Evolutionary conservation across 106 monocot species (phyloP).

Genomic region (Allium cepa): DNA sequence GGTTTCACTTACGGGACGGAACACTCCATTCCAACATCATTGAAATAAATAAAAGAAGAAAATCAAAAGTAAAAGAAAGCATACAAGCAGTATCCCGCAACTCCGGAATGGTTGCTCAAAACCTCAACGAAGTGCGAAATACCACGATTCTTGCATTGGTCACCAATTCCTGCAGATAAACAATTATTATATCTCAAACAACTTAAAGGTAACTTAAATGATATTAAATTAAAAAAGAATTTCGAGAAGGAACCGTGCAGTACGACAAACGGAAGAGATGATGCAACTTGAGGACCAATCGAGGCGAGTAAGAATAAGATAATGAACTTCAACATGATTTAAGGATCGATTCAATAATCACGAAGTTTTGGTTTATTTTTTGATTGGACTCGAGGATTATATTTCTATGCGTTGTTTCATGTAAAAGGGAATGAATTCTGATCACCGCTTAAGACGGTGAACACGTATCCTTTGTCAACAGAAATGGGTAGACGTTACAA

Average conservation of each 20-base stretch:
- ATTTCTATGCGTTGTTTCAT: no score
- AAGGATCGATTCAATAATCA: no score
- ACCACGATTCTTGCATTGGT: slow-evolving; percentile 42
- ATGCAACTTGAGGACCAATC: slow-evolving; percentile 9
- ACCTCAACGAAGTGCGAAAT: slow-evolving; percentile 43
- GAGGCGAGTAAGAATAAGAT: not conserved
- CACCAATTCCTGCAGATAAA: slow-evolving; percentile 34
- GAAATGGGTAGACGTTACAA: no score
- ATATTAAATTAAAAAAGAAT: not conserved
- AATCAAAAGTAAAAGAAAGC: not conserved
- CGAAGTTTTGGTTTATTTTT: no score
- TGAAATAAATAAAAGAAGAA: not conserved
- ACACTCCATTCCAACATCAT: not conserved
- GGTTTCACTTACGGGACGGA: no score
- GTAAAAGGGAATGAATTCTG: no score
- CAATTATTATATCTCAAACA: not conserved
- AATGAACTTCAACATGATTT: slow-evolving; percentile 2
- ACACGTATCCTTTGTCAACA: no score
- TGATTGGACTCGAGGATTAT: no score
- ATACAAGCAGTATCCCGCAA: slow-evolving; percentile 41
- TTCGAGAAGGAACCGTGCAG: slow-evolving; percentile 28
- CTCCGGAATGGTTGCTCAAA: slow-evolving; percentile 34
- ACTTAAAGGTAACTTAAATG: not conserved
- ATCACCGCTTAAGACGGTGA: no score
- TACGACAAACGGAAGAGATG: slow-evolving; percentile 39